These are phyloP conservation scores for Litchi chinensis DNA, from an alignment of 345 rosid genomes.

Conservation along the genomic window DNA sequence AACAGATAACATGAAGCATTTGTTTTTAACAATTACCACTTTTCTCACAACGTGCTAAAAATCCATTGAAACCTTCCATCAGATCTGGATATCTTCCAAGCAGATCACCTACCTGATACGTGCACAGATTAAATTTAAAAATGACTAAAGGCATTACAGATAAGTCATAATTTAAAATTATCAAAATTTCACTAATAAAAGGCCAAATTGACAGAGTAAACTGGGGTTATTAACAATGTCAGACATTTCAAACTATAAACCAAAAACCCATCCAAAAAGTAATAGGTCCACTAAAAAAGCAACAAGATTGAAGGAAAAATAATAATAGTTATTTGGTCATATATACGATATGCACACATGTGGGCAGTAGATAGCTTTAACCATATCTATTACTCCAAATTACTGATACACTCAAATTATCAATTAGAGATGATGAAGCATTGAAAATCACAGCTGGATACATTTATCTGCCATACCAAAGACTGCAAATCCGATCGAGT, in stretches of 20 bases:
- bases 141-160: slow-evolving; percentile 17
- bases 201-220: slow-evolving; percentile 2
- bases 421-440: slow-evolving; percentile 2
- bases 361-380: too few relatives aligned
- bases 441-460: slow-evolving; percentile 7
- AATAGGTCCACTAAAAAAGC: neutral
- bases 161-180: neutral
- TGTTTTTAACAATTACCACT: slow-evolving; percentile 51
- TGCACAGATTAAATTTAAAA: slow-evolving; percentile 13
- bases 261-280: neutral
- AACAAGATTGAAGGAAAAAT: too few relatives aligned
- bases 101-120: slow-evolving; percentile 67
- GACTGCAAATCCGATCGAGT: slow-evolving; percentile 72
- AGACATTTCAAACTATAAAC: neutral
- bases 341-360: too few relatives aligned
- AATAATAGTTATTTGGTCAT: neutral
- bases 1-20: slow-evolving; percentile 19
- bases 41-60: slow-evolving; percentile 86
- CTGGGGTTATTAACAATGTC: neutral
- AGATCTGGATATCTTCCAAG: slow-evolving; percentile 84
- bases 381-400: too few relatives aligned
- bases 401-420: neutral
- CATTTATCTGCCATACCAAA: slow-evolving; percentile 60
- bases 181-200: neutral
- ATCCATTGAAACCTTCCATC: slow-evolving; percentile 80